Percentiles rank a stretch among this genome's conserved stretches.
phyloP scores from a whole-genome alignment of 2,329 filamentous ascomycete genomes.

The Xylariaceae sp. region DNA sequence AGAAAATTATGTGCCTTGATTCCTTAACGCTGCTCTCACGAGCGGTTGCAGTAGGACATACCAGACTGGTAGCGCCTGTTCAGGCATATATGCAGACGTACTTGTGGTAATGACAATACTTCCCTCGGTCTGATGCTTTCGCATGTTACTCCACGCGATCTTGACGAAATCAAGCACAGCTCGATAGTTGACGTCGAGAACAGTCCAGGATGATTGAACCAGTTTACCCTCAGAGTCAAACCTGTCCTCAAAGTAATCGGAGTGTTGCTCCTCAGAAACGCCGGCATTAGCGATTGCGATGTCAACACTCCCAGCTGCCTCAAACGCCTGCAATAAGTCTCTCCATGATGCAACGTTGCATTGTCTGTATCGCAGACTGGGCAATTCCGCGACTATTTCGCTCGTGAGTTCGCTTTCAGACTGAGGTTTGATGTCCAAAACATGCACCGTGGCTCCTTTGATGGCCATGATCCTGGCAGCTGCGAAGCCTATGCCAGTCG shows the following conservation, averaged over 20 bases:
- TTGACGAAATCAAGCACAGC: slow-evolving; percentile 31
- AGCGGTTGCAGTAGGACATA: no score
- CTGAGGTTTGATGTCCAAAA: slow-evolving; percentile 22
- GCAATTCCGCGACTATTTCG: slow-evolving; percentile 6
- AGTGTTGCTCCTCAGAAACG: slow-evolving; percentile 22
- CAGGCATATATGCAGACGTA: slow-evolving; percentile 34
- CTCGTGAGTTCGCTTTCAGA: slow-evolving; percentile 1
- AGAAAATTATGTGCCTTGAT: no score
- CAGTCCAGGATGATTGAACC: slow-evolving; percentile 19
- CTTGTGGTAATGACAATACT: slow-evolving; percentile 37
- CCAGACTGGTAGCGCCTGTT: slow-evolving; percentile 31
- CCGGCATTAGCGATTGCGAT: slow-evolving; percentile 35
- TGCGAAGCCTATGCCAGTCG: slow-evolving; percentile 33
- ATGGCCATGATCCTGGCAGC: slow-evolving; percentile 26
- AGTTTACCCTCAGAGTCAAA: slow-evolving; percentile 26
- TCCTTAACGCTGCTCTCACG: no score
- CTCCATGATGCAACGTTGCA: slow-evolving; percentile 29
- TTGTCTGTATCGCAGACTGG: slow-evolving; percentile 18
- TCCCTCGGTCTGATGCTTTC: slow-evolving; percentile 19
- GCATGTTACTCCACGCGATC: slow-evolving; percentile 26
- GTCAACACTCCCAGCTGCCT: slow-evolving; percentile 23
- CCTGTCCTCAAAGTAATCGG: slow-evolving; percentile 27
- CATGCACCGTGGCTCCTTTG: slow-evolving; percentile 27
- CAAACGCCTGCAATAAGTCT: slow-evolving; percentile 22
- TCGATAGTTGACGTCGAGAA: slow-evolving; percentile 34